Base-by-base conservation (phyloP, 257 asterid species). In the Solanum ossicruentum region DNA sequence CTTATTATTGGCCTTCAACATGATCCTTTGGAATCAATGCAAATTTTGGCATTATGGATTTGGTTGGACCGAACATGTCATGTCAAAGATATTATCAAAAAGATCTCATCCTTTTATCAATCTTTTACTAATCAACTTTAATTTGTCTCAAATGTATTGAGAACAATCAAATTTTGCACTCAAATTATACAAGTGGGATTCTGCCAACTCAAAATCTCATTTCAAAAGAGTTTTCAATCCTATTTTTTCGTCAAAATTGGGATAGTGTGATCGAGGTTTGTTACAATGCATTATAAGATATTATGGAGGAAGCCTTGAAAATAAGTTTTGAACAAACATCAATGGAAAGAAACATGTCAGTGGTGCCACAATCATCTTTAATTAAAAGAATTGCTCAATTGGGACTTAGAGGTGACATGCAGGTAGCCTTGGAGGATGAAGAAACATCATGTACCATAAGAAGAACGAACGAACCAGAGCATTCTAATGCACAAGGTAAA, bases 401-500 rank as follows among this genome's bases (percentile, higher is more conserved):
- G 88, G 88, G 77, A 47, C 20, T 88, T 21, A 60, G 36, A 26
- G 65, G 85, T 36, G 54, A 65, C 12, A 45, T 17, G 56, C 15
- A 16, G 20, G 3, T 32, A 32, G 10, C 52, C 4, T 8, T 8
- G 11, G 52, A 47, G 52, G 52, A 47, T 47, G 52, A 47, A 47
- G 11, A 8, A 10, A 20, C 61, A 17, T 16, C 3, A 56, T 1
- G 10, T 7, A 56, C 10, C 3, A 0, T 16, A 23, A 21, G 90
- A 75, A 65, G 88, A 87, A 16, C 84, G 93, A 83, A 91, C 93
- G 93, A 83, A 91, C 93, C 47, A 89, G 36, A 2, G 36, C 36
- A 65, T 91, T 71, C 63, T 87, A 85, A 91, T 93, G 97, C 94
- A 93, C 26, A 89, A 88, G 61, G 94, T 91, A 81, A 73, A 66